A percentile compares a stretch with the other conserved stretches of the same genome.
phyloP scores from a whole-genome alignment of 2,329 filamentous ascomycete species.

The Capronia epimyces region DNA sequence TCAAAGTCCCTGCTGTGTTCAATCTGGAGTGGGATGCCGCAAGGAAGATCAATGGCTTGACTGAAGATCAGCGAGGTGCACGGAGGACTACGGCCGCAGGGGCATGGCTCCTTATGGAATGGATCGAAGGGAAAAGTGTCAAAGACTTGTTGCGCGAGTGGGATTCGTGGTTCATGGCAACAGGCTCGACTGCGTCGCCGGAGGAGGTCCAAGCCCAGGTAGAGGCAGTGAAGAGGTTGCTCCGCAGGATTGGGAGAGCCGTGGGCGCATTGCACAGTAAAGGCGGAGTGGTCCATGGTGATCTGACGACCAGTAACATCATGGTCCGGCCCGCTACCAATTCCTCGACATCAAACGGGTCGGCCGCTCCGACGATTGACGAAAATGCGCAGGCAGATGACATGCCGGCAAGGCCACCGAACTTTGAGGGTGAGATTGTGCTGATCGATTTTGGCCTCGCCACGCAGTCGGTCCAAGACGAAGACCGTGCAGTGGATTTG shows the following conservation, averaged over 20 bases:
- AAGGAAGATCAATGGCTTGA: conserved; percentile 44
- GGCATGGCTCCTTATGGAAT: conserved; percentile 79
- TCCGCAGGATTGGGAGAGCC: conserved; percentile 64
- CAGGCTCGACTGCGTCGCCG: conserved; percentile 30
- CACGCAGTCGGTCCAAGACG: conserved; percentile 71
- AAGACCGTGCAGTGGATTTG: conserved; percentile 90
- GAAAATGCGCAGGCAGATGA: conserved; percentile 1
- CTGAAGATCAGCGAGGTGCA: conserved; percentile 53
- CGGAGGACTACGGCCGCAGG: conserved; percentile 55
- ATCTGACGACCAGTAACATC: conserved; percentile 95
- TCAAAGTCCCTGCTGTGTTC: conserved; percentile 76
- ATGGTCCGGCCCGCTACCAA: conserved; percentile 59
- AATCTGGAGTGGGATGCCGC: conserved; percentile 53
- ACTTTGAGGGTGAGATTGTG: conserved; percentile 66
- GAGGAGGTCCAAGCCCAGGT: conserved; percentile 38
- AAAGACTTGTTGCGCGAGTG: conserved; percentile 64
- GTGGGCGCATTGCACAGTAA: conserved; percentile 72
- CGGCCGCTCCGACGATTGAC: conserved; percentile 19
- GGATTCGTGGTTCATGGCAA: conserved; percentile 49
- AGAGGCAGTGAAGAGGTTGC: conserved; percentile 53
- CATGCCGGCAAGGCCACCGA: conserved; percentile 18
- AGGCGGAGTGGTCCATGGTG: conserved; percentile 90
- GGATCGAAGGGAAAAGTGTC: conserved; percentile 69
- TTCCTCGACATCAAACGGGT: conserved; percentile 17
- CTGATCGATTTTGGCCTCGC: conserved; percentile 94